Evolutionary conservation across 768 basidiomycete species (phyloP), one percentile per base, ranked within the genome.

Genomic region (Suillus alpinus): DNA sequence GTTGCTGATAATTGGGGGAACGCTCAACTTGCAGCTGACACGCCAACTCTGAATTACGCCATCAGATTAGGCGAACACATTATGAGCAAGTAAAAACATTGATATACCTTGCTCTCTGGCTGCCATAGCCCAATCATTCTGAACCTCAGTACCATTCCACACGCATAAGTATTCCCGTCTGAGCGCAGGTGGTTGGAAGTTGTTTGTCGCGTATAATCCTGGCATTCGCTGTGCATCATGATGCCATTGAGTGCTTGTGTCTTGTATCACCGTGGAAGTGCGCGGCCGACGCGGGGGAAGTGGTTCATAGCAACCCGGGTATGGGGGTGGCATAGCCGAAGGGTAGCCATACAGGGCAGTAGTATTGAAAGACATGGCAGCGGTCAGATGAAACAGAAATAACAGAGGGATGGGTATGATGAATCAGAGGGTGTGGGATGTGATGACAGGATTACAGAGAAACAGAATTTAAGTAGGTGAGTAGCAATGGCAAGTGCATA

Each of bases 81-180:
- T 36, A 14, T 2, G 5, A 23, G 6, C 6, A 43, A 51, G 34
- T 26, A 29, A 57, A 57, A 32, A 53, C 4, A 39, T n/a, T 36
- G 31, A 23, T 56, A 13, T 32, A 72, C 71, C 57, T 26, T 50
- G 36, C 20, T 41, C 56, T 40, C 31, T n/a, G 37, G 39, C 36
- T 14, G 20, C 50, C 34, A 58, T 44, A 43, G 34, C 53, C 23
- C 23, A 36, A 26, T 52, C 49, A 20, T 51, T 32, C 12, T 58
- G 31, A 40, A 31, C 29, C 26, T 57, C 59, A 29, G 16, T 37
- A n/a, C 46, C 58, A 55, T 56, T 14, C 56, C 49, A 56, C 18
- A 44, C 51, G 8, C n/a, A 26, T 32, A 18, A 14, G 20, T 29
- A 57, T 43, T 49, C 62, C 51, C 46, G 56, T 44, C 46, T 44